phyloP scores from a whole-genome alignment of 768 basidiomycete genomes.

The Leccinum pellstonianum region DNA sequence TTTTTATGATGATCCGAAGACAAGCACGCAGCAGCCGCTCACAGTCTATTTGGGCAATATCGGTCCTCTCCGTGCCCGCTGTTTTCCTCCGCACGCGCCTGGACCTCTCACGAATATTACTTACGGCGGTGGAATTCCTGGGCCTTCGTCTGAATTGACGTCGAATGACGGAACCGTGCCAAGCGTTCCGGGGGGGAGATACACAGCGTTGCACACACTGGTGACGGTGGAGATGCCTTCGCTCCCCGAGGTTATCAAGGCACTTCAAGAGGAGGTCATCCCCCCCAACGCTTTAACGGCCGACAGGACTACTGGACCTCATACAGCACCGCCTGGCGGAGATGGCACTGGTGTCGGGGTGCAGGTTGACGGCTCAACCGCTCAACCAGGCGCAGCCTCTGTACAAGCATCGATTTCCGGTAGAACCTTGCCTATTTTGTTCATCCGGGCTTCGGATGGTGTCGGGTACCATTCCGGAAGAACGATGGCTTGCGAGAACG shows the following conservation, averaged over 20 bases:
- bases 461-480: slow-evolving; percentile 88
- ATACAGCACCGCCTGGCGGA: slow-evolving; percentile 30
- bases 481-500: slow-evolving; percentile 79
- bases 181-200: slow-evolving; percentile 43
- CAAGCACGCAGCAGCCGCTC: slow-evolving; percentile 63
- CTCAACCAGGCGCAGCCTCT: slow-evolving; percentile 29
- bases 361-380: slow-evolving; percentile 27
- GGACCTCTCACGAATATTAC: slow-evolving; percentile 66
- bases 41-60: slow-evolving; percentile 89
- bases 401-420: slow-evolving; percentile 55
- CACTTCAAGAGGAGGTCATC: slow-evolving; percentile 69
- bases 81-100: slow-evolving; percentile 71
- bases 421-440: slow-evolving; percentile 72
- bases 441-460: slow-evolving; percentile 81
- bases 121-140: slow-evolving; percentile 50
- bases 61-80: slow-evolving; percentile 77
- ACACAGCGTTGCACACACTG: slow-evolving; percentile 68
- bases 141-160: slow-evolving; percentile 35
- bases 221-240: slow-evolving; percentile 86
- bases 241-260: slow-evolving; percentile 70
- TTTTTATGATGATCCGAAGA: slow-evolving; percentile 74
- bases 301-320: slow-evolving; percentile 40
- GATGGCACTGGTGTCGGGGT: slow-evolving; percentile 27
- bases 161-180: slow-evolving; percentile 23
- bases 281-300: slow-evolving; percentile 37